phyloP scores from a whole-genome alignment of 176 grass and related monocot genomes.

The Aegilops bicornis region DNA sequence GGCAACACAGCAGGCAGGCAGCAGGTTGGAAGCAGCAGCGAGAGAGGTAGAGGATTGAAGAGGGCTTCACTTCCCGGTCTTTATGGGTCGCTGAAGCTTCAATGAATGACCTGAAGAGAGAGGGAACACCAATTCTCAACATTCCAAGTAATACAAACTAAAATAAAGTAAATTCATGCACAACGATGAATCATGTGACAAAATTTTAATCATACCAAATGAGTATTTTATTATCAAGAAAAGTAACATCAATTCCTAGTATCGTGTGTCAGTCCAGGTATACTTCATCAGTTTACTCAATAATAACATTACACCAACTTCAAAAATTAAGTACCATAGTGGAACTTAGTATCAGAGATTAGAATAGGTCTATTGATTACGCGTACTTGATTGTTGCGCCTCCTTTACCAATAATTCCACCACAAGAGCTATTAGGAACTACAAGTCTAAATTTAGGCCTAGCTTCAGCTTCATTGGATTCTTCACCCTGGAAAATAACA shows the following conservation, averaged over 20 bases:
- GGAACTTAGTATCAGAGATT: conserved; percentile 19
- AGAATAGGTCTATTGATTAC: not conserved
- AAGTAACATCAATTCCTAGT: not conserved
- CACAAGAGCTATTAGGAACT: conserved; percentile 95
- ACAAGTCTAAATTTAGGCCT: conserved; percentile 86
- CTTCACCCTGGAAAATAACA: conserved; percentile 64
- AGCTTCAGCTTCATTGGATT: conserved; percentile 74
- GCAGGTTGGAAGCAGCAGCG: too few relatives aligned
- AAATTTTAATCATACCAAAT: not conserved
- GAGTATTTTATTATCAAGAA: not conserved
- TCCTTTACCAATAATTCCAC: conserved; percentile 97
- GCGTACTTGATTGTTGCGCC: conserved; percentile 94
- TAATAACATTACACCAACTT: not conserved
- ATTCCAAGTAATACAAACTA: too few relatives aligned
- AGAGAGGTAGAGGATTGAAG: too few relatives aligned
- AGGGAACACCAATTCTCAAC: too few relatives aligned
- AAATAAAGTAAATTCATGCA: too few relatives aligned
- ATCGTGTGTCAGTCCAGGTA: not conserved
- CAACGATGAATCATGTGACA: not conserved
- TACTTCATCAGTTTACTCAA: too few relatives aligned
- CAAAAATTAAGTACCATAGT: not conserved
- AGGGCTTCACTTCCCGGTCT: too few relatives aligned
- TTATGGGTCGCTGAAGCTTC: too few relatives aligned
- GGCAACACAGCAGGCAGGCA: too few relatives aligned
- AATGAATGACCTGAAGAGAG: too few relatives aligned